Base-by-base conservation (phyloP, 495 filamentous ascomycete species). In the Penicillium subrubescens region DNA sequence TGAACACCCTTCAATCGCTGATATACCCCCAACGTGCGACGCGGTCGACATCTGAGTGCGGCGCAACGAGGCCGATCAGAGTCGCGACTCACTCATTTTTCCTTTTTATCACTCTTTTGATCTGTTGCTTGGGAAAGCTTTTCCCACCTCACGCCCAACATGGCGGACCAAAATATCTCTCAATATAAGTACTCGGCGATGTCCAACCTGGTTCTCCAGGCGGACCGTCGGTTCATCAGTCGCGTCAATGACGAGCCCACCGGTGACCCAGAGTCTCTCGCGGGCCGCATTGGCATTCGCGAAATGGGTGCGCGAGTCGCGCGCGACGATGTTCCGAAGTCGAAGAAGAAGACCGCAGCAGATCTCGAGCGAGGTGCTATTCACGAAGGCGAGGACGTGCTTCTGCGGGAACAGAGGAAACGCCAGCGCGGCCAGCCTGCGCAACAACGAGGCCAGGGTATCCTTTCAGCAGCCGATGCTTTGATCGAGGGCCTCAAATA, bases 201-300 rank as follows among this genome's bases (percentile, higher is more conserved):
- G 95, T 98, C 95, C 83, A 99, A 99, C 88, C 88, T 99, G 92
- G 95, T 99, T 76, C 92, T 97, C 86, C 94, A 97, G 89, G 94
- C 93, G 82, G 95, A 99, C 83, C 89, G 92, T 79, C 90, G 96
- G 74, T 98, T 99, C 76, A 89, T 94, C 69, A 93, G 92, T 60
- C 89, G 93, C 70, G 87, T 91, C 67, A 92, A 89, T 67, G 95
- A 99, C 80, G 95, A 99, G 78, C 89, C 91, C 62, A 97, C 96
- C 39, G 95, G 95, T 70, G 96, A 99, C 75, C 95, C 95, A 56
- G 95, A 99, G 79, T 98, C 95, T 57, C 86, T 99, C 50, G 95
- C 95, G 39, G 94, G 95, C 33, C 91, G 93, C 64, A 89, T 99
- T 75, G 90, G 90, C 61, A 94, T 97, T 67, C 86, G 88, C 67